A percentile compares a stretch with the other conserved stretches of the same genome.
Conservation (phyloP, 2,329 filamentous ascomycete species). For the Botrytis hyacinthi region DNA sequence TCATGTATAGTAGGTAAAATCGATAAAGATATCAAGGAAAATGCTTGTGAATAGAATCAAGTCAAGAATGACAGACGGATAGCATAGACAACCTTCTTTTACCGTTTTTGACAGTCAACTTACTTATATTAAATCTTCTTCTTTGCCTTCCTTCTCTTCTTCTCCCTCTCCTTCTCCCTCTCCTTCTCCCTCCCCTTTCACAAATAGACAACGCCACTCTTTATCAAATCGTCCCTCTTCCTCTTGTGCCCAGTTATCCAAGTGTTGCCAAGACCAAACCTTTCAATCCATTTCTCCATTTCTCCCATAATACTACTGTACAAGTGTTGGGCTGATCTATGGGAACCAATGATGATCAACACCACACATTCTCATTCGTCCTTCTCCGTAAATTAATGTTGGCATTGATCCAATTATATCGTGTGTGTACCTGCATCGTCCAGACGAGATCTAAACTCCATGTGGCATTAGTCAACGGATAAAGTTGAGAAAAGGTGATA, state of each 20-base stretch:
- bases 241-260: not conserved
- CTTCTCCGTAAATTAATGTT: not conserved
- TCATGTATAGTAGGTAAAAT: not conserved
- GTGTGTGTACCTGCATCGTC: not conserved
- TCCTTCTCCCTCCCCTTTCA: too few relatives aligned
- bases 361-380: not conserved
- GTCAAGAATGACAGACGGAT: not conserved
- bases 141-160: too few relatives aligned
- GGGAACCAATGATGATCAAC: not conserved
- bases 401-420: not conserved
- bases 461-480: not conserved
- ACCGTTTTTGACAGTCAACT: not conserved
- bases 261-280: not conserved
- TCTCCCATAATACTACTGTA: too few relatives aligned
- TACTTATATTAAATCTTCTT: not conserved
- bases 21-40: not conserved
- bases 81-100: not conserved
- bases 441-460: not conserved
- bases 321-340: not conserved
- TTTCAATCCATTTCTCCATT: not conserved
- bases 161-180: too few relatives aligned
- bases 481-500: not conserved
- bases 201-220: too few relatives aligned
- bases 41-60: not conserved
- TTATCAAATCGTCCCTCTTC: not conserved